Conservation (phyloP, 805 yeast genomes). For the Scheffersomyces ergatensis region DNA sequence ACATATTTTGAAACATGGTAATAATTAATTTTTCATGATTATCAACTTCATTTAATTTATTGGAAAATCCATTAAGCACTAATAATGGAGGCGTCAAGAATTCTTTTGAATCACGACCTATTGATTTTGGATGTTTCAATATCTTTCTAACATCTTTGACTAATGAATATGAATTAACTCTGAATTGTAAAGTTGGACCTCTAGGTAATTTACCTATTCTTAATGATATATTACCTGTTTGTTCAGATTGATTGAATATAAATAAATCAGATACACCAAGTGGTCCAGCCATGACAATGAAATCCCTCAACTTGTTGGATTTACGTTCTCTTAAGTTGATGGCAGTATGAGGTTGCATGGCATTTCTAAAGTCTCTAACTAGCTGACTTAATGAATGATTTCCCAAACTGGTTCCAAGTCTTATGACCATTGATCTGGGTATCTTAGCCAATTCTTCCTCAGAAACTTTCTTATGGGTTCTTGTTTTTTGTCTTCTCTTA, state of each 20-base stretch:
- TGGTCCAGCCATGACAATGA: constrained; percentile 98
- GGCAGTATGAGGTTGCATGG: constrained; percentile 98
- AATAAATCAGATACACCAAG: constrained; percentile 87
- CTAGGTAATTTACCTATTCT: constrained; percentile 85
- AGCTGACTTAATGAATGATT: constrained; percentile 82
- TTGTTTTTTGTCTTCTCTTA: constrained; percentile 58
- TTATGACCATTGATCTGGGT: constrained; percentile 92
- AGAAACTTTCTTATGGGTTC: constrained; percentile 73
- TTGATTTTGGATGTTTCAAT: constrained; percentile 75
- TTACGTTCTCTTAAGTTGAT: constrained; percentile 82
- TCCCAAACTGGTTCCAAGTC: constrained; percentile 72
- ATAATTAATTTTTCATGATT: constrained; percentile 78
- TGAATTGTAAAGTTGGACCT: constrained; percentile 91
- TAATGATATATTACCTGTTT: constrained; percentile 75
- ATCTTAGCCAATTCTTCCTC: constrained; percentile 69
- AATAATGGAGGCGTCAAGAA: constrained; percentile 80
- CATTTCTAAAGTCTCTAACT: constrained; percentile 80
- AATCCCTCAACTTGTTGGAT: constrained; percentile 84
- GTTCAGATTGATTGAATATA: constrained; percentile 78
- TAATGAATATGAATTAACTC: constrained; percentile 72
- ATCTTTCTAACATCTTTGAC: constrained; percentile 73
- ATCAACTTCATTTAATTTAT: constrained; percentile 59
- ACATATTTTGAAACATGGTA: constrained; percentile 91
- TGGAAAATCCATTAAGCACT: constrained; percentile 84
- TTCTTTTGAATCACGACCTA: constrained; percentile 61